Conservation (phyloP, 495 filamentous ascomycete species). For the Apiosordaria backusii region DNA sequence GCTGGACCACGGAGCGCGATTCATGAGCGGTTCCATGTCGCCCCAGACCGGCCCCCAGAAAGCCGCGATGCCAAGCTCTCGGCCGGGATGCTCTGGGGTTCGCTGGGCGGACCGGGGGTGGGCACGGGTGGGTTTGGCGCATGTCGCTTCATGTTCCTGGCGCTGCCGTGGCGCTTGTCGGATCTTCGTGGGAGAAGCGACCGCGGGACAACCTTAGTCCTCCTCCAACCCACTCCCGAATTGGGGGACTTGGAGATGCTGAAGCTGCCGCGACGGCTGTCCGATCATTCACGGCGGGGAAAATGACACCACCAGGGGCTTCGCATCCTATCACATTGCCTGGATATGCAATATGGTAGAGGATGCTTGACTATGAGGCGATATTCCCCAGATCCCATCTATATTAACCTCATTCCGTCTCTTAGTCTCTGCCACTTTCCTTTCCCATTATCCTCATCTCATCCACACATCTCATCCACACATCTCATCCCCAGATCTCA, state of each 20-base stretch:
- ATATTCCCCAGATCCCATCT: not conserved
- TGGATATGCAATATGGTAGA: conserved; percentile 17
- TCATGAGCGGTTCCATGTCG: not conserved
- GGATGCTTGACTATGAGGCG: not conserved
- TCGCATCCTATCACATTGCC: conserved; percentile 27
- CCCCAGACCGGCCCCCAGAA: conserved; percentile 1
- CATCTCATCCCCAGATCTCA: not conserved
- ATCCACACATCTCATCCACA: not conserved
- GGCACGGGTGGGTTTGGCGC: conserved; percentile 13
- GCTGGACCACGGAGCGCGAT: not conserved
- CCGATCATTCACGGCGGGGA: conserved; percentile 32
- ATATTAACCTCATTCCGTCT: conserved; percentile 21
- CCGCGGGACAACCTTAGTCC: conserved; percentile 40
- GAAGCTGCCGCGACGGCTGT: conserved; percentile 33
- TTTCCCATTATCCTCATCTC: conserved; percentile 6
- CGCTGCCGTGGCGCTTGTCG: conserved; percentile 7
- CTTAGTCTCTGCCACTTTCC: conserved; percentile 1
- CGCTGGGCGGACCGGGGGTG: not conserved
- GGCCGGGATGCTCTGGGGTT: not conserved
- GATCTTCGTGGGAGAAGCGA: not conserved
- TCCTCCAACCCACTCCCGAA: conserved; percentile 25
- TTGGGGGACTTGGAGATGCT: conserved; percentile 21
- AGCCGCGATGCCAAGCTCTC: not conserved
- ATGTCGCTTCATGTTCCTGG: conserved; percentile 6
- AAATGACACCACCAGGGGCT: conserved; percentile 28